Base-by-base conservation (phyloP, 208 protist genomes). In the Leishmania arabica region DNA sequence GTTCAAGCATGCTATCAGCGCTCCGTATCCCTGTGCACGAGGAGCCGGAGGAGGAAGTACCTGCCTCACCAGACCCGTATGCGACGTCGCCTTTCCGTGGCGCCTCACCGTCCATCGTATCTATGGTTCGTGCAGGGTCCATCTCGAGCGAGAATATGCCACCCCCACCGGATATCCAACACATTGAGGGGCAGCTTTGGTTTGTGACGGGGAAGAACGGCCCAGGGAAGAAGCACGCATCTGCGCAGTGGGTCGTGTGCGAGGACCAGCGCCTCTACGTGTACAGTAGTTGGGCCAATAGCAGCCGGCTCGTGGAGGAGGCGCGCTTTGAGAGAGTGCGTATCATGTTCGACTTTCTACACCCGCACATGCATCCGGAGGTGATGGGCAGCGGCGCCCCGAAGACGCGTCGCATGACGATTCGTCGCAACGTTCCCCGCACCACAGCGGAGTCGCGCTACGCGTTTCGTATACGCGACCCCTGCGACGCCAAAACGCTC, bases 111-210 rank as follows among this genome's bases (percentile, higher is more conserved):
- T 78, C 82, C 37, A 64, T 74, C 56, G 65, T 77, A 27, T 77
- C 82, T 27, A 75, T 81, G 70, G 42, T 34, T 2, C 51, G 82
- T 2, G 9, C 68, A 64, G 68, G 68, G 37, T 78, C 76, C n/a
- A 68, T 80, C 34, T 42, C 79, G 51, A 60, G 53, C 34, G 84
- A 82, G 51, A 68, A 70, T n/a, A 5, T 79, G 68, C 78, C 66
- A 58, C 70, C 34, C 7, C 56, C 81, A 21, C 69, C 54, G 8
- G 72, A 83, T 40, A 60, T 82, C 24, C 84, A 89, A 53, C 45
- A 80, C 19, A 89, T 93, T 56, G 85, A 93, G 75, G 90, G 90
- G 0, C 81, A 91, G 78, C 82, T 93, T 71, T 93, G 90, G 88
- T 88, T 86, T 72, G 70, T 93, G 24, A 91, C 83, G 53, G 27